Base-by-base conservation (phyloP, 768 basidiomycete species). In the Trametes villosa region DNA sequence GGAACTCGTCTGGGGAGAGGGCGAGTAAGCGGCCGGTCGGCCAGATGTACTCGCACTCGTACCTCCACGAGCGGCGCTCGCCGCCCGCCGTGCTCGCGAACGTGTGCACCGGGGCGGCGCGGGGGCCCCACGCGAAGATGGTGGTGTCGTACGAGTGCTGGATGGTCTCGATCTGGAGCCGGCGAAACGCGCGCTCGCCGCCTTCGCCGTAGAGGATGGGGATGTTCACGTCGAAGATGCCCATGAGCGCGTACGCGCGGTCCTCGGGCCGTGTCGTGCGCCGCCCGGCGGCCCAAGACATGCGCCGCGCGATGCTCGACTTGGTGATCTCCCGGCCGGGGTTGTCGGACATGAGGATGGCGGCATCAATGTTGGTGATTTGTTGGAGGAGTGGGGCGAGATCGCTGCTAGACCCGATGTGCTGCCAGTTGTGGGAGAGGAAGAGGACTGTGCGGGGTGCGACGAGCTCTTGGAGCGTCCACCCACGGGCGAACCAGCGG, bases 161-260 rank as follows among this genome's bases (percentile, higher is more conserved):
- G 11, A 47, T 47, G 47, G 50, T 57, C 26, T 57, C 56, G 9
- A 30, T 26, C 48, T 50, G 56, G n/a, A 57, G 48, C 4, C 55
- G 55, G 11, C n/a, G n/a, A n/a, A n/a, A n/a, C n/a, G n/a, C n/a
- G n/a, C n/a, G n/a, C n/a, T n/a, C n/a, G n/a, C n/a, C n/a, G n/a
- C n/a, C n/a, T n/a, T n/a, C n/a, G n/a, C n/a, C n/a, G n/a, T n/a
- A n/a, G n/a, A n/a, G n/a, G n/a, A n/a, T n/a, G n/a, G n/a, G n/a
- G n/a, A n/a, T n/a, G n/a, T n/a, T n/a, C n/a, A n/a, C n/a, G n/a
- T n/a, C n/a, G n/a, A n/a, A n/a, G n/a, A n/a, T n/a, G n/a, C n/a
- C n/a, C n/a, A n/a, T n/a, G n/a, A n/a, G n/a, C n/a, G n/a, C n/a
- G n/a, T n/a, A n/a, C n/a, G n/a, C n/a, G n/a, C n/a, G n/a, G n/a